Percentiles rank a stretch among this genome's conserved stretches.
phyloP scores from a whole-genome alignment of 2,329 filamentous ascomycete genomes.

The Ophiostoma sp. region DNA sequence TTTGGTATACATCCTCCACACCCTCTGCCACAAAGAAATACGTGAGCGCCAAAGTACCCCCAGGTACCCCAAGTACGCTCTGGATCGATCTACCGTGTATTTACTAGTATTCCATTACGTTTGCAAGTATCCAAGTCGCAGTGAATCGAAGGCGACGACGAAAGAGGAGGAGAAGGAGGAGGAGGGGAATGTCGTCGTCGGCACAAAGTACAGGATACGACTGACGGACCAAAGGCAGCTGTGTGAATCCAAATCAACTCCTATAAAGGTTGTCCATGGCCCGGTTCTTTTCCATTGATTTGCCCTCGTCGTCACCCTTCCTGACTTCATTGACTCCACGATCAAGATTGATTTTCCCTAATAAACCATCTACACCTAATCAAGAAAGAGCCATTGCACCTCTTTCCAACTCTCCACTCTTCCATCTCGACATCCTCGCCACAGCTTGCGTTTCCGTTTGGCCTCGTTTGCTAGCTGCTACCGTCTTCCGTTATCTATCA shows the following conservation, averaged over 20 bases:
- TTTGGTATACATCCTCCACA: not conserved
- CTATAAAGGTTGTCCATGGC: constrained; percentile 2
- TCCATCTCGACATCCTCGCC: constrained; percentile 8
- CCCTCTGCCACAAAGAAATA: not conserved
- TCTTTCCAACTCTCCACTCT: constrained; percentile 10
- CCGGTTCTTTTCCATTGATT: constrained; percentile 5
- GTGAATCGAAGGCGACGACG: not conserved
- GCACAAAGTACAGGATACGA: not conserved
- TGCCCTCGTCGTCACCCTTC: not conserved
- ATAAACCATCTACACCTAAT: not conserved
- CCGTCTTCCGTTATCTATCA: not conserved
- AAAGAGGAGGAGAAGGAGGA: not conserved
- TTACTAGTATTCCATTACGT: constrained; percentile 4
- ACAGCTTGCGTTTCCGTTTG: constrained; percentile 2
- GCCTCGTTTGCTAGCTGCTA: not conserved
- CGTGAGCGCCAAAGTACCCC: not conserved
- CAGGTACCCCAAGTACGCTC: not conserved
- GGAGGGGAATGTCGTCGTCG: constrained; percentile 1
- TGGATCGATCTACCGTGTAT: constrained; percentile 7
- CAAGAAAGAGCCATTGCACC: constrained; percentile 3
- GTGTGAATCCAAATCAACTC: not conserved
- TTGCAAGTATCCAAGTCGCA: not conserved
- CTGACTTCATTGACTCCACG: constrained; percentile 3
- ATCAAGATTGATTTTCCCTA: not conserved
- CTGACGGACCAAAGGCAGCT: constrained; percentile 9